Conservation (phyloP, 176 grass and related monocot genomes). For the Rhynchospora tenuis region DNA sequence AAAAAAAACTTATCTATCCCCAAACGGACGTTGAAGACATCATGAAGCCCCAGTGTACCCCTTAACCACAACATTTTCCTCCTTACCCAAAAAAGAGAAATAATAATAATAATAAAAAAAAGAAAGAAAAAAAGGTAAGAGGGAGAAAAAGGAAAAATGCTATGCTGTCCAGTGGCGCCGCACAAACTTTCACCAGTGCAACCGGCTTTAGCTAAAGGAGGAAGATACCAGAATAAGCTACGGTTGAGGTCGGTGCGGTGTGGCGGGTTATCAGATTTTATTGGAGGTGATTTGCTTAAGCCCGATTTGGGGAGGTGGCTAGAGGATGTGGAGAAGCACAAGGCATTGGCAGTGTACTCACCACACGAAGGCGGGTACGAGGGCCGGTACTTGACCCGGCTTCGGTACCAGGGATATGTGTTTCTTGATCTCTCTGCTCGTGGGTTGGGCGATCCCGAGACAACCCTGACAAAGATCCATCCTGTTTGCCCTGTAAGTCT, state of each 20-base stretch:
- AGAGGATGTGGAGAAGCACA: conserved; percentile 83
- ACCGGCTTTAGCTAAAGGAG: background rate
- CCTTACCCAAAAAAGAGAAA: too few species aligned
- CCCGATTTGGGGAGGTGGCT: conserved; percentile 73
- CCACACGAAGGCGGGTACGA: conserved; percentile 97
- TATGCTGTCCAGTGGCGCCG: conserved; percentile 26
- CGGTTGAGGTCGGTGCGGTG: conserved; percentile 15
- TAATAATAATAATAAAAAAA: background rate
- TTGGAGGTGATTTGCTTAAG: conserved; percentile 65
- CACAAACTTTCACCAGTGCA: conserved; percentile 29
- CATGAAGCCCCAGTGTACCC: too few species aligned
- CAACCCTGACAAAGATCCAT: conserved; percentile 87
- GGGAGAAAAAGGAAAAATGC: background rate
- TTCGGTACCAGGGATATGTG: conserved; percentile 75
- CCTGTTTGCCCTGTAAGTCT: conserved; percentile 66
- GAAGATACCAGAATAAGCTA: background rate
- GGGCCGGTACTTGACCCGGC: conserved; percentile 77
- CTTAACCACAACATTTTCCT: too few species aligned
- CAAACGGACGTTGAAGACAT: too few species aligned
- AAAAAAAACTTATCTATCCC: too few species aligned
- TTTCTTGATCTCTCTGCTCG: conserved; percentile 86
- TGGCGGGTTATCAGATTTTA: conserved; percentile 39
- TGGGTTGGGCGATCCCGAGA: conserved; percentile 76
- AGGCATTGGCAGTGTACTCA: conserved; percentile 76
- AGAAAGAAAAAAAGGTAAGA: background rate